Percentiles rank a stretch among this genome's conserved stretches.
Conservation (phyloP, 176 grass and related monocot species). For the Triticum dicoccoides region DNA sequence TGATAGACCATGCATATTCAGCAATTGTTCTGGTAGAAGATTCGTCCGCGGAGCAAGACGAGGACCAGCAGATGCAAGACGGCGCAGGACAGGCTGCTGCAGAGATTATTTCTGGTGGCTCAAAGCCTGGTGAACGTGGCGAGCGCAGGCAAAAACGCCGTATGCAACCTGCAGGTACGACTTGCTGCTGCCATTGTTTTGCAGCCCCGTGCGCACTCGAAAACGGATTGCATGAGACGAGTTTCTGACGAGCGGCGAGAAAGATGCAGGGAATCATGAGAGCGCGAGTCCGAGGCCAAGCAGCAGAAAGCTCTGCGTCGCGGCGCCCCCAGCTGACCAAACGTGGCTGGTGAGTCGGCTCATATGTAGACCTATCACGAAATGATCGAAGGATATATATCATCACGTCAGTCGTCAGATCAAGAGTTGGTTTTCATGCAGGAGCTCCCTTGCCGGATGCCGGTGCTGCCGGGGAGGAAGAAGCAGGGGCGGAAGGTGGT, state of each 20-base stretch:
- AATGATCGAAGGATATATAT: neutral
- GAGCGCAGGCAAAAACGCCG: neutral
- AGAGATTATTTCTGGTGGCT: neutral
- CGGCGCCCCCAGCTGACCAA: constrained; percentile 18
- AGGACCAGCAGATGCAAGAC: neutral
- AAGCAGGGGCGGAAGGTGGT: constrained; percentile 52
- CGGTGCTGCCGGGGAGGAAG: constrained; percentile 35
- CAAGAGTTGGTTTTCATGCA: neutral
- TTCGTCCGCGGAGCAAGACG: neutral
- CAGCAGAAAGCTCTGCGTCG: constrained; percentile 22
- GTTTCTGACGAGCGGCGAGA: neutral
- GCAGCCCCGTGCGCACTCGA: neutral
- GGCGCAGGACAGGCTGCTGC: neutral
- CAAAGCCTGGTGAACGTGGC: neutral
- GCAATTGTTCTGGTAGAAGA: neutral
- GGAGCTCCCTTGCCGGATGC: constrained; percentile 52
- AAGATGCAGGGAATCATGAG: constrained; percentile 19
- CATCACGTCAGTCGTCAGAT: neutral
- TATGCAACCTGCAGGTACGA: neutral
- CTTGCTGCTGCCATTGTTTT: neutral
- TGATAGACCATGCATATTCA: neutral
- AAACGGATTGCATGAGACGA: neutral
- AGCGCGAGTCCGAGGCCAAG: constrained; percentile 15
- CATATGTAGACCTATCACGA: neutral
- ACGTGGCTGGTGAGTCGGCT: constrained; percentile 57